phyloP scores from a whole-genome alignment of 2,329 filamentous ascomycete species.

The Clarireedia hainanense region DNA sequence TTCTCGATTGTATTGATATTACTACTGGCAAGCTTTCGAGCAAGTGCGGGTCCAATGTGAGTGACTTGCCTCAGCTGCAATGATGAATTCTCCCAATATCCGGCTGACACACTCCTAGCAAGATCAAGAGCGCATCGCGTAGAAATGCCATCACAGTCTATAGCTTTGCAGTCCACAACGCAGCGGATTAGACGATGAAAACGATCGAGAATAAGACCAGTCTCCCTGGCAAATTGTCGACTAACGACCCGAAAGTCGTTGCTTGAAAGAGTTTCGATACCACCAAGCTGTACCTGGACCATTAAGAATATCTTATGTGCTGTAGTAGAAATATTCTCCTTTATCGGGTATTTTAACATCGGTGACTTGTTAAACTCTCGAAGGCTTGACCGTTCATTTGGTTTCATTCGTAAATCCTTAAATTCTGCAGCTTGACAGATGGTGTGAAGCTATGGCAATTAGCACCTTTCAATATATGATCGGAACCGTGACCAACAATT shows the following conservation, averaged over 20 bases:
- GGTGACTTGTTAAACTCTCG: constrained; percentile 63
- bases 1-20: constrained; percentile 63
- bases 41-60: constrained; percentile 65
- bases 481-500: constrained; percentile 47
- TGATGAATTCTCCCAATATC: constrained; percentile 68
- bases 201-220: constrained; percentile 56
- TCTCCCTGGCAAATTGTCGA: constrained; percentile 53
- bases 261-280: constrained; percentile 51
- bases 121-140: constrained; percentile 67
- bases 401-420: constrained; percentile 61
- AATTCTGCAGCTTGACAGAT: constrained; percentile 67
- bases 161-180: constrained; percentile 62
- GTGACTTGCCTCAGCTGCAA: constrained; percentile 78
- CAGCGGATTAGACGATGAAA: constrained; percentile 65
- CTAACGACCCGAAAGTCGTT: constrained; percentile 48
- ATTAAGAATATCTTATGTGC: constrained; percentile 72
- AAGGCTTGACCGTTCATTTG: constrained; percentile 60
- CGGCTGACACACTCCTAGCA: constrained; percentile 65
- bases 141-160: constrained; percentile 54
- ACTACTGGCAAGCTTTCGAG: constrained; percentile 64
- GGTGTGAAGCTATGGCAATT: constrained; percentile 47
- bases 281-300: constrained; percentile 67
- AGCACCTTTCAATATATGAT: constrained; percentile 10
- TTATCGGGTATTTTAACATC: constrained; percentile 63
- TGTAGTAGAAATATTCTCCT: constrained; percentile 54